Percentiles rank a stretch among this genome's conserved stretches.
phyloP scores from a whole-genome alignment of 2,329 filamentous ascomycete genomes.

The Incumbomyces delicatus region DNA sequence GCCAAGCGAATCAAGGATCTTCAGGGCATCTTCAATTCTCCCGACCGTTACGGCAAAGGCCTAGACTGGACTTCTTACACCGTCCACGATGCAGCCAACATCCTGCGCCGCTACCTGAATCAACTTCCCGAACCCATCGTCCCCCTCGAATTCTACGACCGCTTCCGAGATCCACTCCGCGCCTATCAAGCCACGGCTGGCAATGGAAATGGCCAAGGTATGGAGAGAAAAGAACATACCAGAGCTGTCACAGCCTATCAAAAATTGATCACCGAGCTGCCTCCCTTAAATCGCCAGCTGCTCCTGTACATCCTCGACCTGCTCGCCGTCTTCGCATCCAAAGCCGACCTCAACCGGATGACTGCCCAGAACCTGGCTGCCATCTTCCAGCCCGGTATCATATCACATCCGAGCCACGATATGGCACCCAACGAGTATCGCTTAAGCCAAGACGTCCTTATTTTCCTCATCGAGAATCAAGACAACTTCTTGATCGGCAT shows the following conservation, averaged over 20 bases:
- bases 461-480: constrained; percentile 96
- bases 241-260: constrained; percentile 77
- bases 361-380: constrained; percentile 86
- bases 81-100: constrained; percentile 95
- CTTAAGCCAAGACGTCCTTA: constrained; percentile 90
- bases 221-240: constrained; percentile 52
- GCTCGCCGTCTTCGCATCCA: constrained; percentile 91
- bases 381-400: constrained; percentile 93
- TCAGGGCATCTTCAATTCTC: constrained; percentile 83
- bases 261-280: constrained; percentile 80
- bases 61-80: constrained; percentile 96
- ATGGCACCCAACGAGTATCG: constrained; percentile 94
- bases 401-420: constrained; percentile 87
- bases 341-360: constrained; percentile 95
- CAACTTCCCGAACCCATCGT: constrained; percentile 95
- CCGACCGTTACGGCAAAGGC: constrained; percentile 90
- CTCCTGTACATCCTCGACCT: constrained; percentile 93
- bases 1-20: constrained; percentile 98
- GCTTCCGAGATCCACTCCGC: constrained; percentile 75
- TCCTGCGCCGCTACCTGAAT: constrained; percentile 89
- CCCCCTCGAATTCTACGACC: constrained; percentile 82
- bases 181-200: constrained; percentile 60
- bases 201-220: constrained; percentile 51
- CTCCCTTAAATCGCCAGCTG: constrained; percentile 84
- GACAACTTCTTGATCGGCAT: constrained; percentile 98